Conservation (phyloP, 1,139 yeast species). For the Trichomonascaceae sp. region DNA sequence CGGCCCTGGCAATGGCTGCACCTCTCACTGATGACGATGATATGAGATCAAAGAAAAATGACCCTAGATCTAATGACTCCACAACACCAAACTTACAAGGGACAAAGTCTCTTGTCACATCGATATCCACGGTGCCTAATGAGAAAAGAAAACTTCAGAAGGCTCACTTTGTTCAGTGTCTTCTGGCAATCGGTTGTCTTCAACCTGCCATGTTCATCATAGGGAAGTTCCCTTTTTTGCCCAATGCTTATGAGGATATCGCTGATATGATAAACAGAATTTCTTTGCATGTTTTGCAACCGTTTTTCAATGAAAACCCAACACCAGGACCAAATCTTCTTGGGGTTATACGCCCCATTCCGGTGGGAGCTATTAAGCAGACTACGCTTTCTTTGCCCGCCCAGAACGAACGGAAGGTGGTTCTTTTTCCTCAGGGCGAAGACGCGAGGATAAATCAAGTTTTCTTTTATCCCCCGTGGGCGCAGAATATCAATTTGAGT, state of each 20-base stretch:
- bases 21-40: conserved; percentile 64
- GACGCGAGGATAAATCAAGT: not conserved
- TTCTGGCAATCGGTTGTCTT: conserved; percentile 58
- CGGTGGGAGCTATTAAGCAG: conserved; percentile 1
- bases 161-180: conserved; percentile 44
- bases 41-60: conserved; percentile 12
- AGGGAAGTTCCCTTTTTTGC: conserved; percentile 56
- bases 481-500: not conserved
- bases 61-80: conserved; percentile 12
- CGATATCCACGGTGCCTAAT: conserved; percentile 8
- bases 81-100: conserved; percentile 14
- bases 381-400: conserved; percentile 2
- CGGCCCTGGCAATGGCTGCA: conserved; percentile 83
- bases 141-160: conserved; percentile 27
- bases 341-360: not conserved
- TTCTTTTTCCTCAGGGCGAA: conserved; percentile 1
- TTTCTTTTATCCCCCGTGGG: conserved; percentile 4
- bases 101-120: not conserved
- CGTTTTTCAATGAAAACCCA: conserved; percentile 36
- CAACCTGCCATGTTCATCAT: conserved; percentile 60
- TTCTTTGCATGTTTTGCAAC: conserved; percentile 46
- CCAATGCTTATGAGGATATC: conserved; percentile 49
- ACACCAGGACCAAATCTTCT: conserved; percentile 8
- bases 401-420: not conserved
- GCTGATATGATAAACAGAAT: conserved; percentile 45